Evolutionary conservation across 73 alveolate genomes (phyloP), one percentile per base, ranked within the genome.

Genomic region (Symbiodinium natans): DNA sequence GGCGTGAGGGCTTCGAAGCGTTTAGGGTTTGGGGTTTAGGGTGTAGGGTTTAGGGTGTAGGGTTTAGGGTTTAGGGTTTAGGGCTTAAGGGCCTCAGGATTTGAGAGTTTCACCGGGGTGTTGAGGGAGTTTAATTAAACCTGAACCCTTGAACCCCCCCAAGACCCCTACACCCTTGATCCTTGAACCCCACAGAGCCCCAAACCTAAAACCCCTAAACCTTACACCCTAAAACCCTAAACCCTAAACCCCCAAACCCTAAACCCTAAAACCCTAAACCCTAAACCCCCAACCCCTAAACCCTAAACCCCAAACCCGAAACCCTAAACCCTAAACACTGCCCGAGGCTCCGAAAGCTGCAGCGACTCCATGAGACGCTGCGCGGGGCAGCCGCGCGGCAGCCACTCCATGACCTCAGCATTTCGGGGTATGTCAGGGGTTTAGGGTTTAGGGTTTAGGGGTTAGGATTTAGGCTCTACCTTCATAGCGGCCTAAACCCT

Each of bases 301-400:
- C 74, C 74, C 74, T 19, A 9, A 56, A 56, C 74, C 74, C 74
- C 31, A 56, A 56, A 56, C 74, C 74, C 74, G 5, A 9, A 56
- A 56, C 74, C 74, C 74, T 63, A 17, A 10, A 19, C 39, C 77
- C 39, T 27, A 21, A 19, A 19, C 15, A 15, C 43, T 23, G 82
- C n/a, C 86, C 97, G 36, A 46, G 97, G 39, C 25, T 11, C 97
- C 11, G 88, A 71, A 33, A 90, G 97, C 87, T 71, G 88, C 87
- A 90, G 33, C 34, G 11, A 59, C 25, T 90, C 97, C 7, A 34
- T 34, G 48, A 90, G 54, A 40, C 97, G 87, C 97, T 90, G 88
- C 19, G 97, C 97, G 13, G 97, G 97, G 38, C 97, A 90, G 48
- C 97, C 97, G 9, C 97, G 80, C 10, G 97, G 97, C 29, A 90